Evolutionary conservation across 2,329 filamentous ascomycete genomes (phyloP).

Genomic region (Microdochium nivale): DNA sequence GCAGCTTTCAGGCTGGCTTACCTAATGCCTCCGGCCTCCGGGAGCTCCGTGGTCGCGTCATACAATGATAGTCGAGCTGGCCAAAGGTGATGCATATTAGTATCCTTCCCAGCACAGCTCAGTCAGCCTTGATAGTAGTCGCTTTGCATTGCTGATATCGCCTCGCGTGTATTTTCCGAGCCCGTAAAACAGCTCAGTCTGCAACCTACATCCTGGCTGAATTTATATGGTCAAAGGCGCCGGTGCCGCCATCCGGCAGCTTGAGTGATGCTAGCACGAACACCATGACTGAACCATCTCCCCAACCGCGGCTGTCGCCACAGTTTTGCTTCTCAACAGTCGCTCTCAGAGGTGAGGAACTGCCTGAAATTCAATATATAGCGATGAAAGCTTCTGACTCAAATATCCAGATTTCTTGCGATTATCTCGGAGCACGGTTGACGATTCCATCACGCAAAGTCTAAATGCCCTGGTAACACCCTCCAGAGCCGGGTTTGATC

Average conservation of each 20-base stretch:
- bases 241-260: slow-evolving; percentile 12
- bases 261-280: slow-evolving; percentile 12
- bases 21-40: neutral
- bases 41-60: too few relatives aligned
- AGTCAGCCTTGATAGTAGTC: neutral
- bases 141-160: too few relatives aligned
- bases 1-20: neutral
- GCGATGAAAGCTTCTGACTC: neutral
- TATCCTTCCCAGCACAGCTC: too few relatives aligned
- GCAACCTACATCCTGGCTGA: neutral
- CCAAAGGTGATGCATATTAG: too few relatives aligned
- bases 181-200: neutral
- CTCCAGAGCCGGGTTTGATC: slow-evolving; percentile 64
- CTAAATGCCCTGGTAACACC: slow-evolving; percentile 84
- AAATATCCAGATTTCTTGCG: slow-evolving; percentile 70
- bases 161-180: too few relatives aligned
- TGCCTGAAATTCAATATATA: neutral
- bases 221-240: slow-evolving; percentile 18
- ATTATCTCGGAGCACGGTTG: slow-evolving; percentile 72
- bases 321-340: slow-evolving; percentile 72
- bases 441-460: slow-evolving; percentile 90
- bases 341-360: slow-evolving; percentile 55
- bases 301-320: slow-evolving; percentile 50
- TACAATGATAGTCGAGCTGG: too few relatives aligned
- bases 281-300: slow-evolving; percentile 38